Base-by-base conservation (phyloP, 495 filamentous ascomycete genomes). In the Tuber magnatum region DNA sequence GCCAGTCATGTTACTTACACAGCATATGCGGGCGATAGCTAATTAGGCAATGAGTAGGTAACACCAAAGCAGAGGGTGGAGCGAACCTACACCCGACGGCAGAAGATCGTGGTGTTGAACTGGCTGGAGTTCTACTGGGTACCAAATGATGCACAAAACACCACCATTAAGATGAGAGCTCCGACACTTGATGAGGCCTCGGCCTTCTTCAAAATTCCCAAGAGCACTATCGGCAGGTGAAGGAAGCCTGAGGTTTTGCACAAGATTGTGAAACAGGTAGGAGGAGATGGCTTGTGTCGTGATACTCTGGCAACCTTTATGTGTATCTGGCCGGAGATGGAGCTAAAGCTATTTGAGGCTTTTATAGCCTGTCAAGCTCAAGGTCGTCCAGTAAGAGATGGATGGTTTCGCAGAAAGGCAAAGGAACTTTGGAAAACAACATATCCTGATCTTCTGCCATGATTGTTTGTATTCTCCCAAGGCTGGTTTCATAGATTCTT, bases 401-500 rank as follows among this genome's bases (percentile, higher is more conserved):
- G 46, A 51, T 51, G 22, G 46, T 51, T 51, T 51, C 5, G 46
- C 22, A 51, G 22, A 51, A 51, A 51, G 20, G 22, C 46, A 24
- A 24, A 51, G 46, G 20, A 51, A 24, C 46, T 70, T 74, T 76
- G 70, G 74, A 76, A 76, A 38, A 42, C 71, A 69, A 72, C 16
- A n/a, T 76, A 76, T 68, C 65, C 65, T 61, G 14, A 76, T 22
- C 43, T 72, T n/a, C 20, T 14, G 1, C 3, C 32, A 35, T 24
- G 48, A 32, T 40, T 73, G 1, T 76, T 73, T 73, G 71, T 73
- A 14, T 73, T 73, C 24, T 76, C 44, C 8, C 28, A 22, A 70
- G 61, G 65, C 41, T 76, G 43, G 75, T 73, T 76, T 28, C 28
- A 69, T 22, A 68, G 75, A 68, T 73, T 76, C 65, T 28, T 76